Percentiles rank a stretch among this genome's conserved stretches.
Conservation (phyloP, 768 basidiomycete species). For the Lactarius psammicola region DNA sequence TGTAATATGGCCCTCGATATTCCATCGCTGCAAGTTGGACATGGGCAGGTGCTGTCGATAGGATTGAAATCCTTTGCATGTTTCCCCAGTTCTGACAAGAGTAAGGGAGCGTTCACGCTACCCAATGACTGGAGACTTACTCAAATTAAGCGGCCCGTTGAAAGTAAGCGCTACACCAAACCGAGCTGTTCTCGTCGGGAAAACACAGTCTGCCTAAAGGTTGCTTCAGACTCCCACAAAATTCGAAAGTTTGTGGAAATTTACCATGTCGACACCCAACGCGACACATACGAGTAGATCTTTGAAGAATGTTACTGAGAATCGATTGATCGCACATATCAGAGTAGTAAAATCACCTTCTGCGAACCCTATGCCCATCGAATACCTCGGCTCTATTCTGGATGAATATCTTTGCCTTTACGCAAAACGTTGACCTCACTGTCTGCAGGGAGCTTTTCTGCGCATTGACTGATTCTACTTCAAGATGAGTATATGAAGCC, state of each 20-base stretch:
- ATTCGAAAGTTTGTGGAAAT: constrained; percentile 20
- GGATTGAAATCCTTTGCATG: constrained; percentile 66
- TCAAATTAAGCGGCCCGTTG: constrained; percentile 77
- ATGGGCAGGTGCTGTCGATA: constrained; percentile 78
- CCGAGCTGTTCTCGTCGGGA: constrained; percentile 87
- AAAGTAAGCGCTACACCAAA: constrained; percentile 89
- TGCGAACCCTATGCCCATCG: constrained; percentile 91
- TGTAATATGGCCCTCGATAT: constrained; percentile 74
- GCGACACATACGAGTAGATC: constrained; percentile 90
- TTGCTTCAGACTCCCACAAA: neutral
- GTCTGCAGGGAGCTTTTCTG: constrained; percentile 73
- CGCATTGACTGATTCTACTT: constrained; percentile 77
- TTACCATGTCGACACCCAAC: constrained; percentile 89
- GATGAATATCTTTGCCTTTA: constrained; percentile 14
- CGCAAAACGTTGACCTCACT: constrained; percentile 43
- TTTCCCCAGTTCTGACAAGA: constrained; percentile 56
- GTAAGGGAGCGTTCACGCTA: neutral
- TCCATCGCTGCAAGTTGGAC: constrained; percentile 74
- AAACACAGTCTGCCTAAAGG: constrained; percentile 84
- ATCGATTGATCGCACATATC: neutral
- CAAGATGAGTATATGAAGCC: constrained; percentile 23
- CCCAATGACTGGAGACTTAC: constrained; percentile 42
- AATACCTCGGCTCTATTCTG: constrained; percentile 74
- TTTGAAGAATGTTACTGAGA: constrained; percentile 31
- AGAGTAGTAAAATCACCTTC: constrained; percentile 53